Base-by-base conservation (phyloP, 768 basidiomycete species). In the Naganishia onofrii region DNA sequence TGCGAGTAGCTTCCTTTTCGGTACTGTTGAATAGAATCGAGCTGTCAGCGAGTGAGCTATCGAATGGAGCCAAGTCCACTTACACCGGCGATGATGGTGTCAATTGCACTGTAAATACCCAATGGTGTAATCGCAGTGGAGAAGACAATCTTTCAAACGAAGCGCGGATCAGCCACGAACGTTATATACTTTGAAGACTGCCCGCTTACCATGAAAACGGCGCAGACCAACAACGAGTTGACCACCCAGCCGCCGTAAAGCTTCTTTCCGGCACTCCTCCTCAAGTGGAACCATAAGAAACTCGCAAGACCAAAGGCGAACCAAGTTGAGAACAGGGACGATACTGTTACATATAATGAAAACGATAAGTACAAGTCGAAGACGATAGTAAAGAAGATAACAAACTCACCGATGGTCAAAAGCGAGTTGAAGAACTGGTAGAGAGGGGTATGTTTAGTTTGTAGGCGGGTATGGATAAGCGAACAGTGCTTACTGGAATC, bases 401-500 rank as follows among this genome's bases (percentile, higher is more conserved):
- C 3, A 23, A 19, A 17, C 60, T 63, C 46, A 63, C 60, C 60
- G 64, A 76, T 76, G 34, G 75, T 74, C 31, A 76, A 63, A 26
- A 76, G 72, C 51, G 74, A 72, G 65, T 76, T 76, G 75, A 76
- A 76, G 71, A 76, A 76, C 70, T 70, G 23, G 17, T 9, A 23
- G 17, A 13, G 13, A 34, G 12, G 28, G 29, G 26, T 17, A 36
- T 15, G 4, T 19, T 34, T 56, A n/a, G 34, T 36, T 13, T 31
- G n/a, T n/a, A n/a, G n/a, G n/a, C 23, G 2, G 8, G 44, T 23
- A 3, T 0, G 46, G 2, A 12, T 23, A 23, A 17, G 5, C 28
- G 8, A 29, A 12, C 9, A 46, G 32, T 46, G 3, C 66, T 53
- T 46, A 67, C 66, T 17, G 75, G 75, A 36, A 76, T 72, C 29